Conservation (phyloP, 1,284 basidiomycete genomes). For the Malassezia arunalokei region DNA sequence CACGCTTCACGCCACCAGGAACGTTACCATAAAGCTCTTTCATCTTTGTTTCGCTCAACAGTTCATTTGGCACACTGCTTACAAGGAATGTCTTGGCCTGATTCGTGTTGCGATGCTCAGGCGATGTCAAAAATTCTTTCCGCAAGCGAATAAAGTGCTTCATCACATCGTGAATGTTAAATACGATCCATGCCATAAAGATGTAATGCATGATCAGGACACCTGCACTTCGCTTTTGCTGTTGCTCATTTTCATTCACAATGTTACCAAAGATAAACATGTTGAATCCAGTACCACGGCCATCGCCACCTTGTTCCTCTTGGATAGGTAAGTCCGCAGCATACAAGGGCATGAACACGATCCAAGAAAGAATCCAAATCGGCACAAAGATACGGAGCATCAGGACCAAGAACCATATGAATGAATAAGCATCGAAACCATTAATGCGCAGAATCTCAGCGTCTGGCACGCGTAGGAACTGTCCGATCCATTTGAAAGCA, state of each 20-base stretch:
- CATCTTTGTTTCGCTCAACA: conserved; percentile 58
- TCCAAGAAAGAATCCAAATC: conserved; percentile 49
- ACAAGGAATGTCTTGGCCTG: conserved; percentile 80
- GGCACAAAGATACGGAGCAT: conserved; percentile 68
- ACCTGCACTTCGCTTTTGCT: conserved; percentile 35
- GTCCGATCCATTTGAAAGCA: conserved; percentile 47
- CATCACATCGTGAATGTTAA: conserved; percentile 70
- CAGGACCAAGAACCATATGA: conserved; percentile 69
- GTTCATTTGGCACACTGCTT: conserved; percentile 71
- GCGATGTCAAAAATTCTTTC: conserved; percentile 69
- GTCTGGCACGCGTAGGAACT: conserved; percentile 42
- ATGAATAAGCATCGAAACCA: conserved; percentile 87
- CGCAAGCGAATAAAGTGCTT: conserved; percentile 65
- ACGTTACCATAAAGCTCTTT: conserved; percentile 59
- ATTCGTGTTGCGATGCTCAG: conserved; percentile 59
- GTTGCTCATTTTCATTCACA: conserved; percentile 14
- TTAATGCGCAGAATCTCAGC: conserved; percentile 52
- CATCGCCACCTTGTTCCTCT: neutral
- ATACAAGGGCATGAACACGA: conserved; percentile 56
- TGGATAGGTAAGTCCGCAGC: conserved; percentile 17
- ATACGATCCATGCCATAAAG: conserved; percentile 59
- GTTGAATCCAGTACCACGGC: conserved; percentile 53
- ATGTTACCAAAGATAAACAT: conserved; percentile 67
- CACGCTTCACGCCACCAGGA: conserved; percentile 69
- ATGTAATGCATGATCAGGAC: conserved; percentile 36